Conservation (phyloP, 23 red algal species). For the Gracilariopsis chorda region DNA sequence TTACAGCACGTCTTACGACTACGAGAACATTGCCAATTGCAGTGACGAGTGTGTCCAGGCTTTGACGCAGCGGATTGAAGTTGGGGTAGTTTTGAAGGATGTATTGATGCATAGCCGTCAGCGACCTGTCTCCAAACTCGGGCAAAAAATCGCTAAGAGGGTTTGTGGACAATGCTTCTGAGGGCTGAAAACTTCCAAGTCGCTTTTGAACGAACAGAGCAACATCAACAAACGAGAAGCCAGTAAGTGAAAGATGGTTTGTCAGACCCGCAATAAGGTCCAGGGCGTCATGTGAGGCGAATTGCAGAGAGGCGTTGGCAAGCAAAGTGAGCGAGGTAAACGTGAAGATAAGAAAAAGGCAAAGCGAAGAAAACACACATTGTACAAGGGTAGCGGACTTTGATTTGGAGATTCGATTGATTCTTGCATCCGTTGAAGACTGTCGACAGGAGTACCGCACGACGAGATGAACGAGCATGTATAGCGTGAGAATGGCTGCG, state of each 20-base stretch:
- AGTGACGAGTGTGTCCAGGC: neutral
- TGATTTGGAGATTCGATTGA: neutral
- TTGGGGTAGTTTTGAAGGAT: constrained; percentile 34
- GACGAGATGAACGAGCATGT: neutral
- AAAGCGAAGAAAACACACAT: neutral
- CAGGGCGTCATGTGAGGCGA: constrained; percentile 26
- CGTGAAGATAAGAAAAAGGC: constrained; percentile 29
- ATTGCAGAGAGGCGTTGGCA: constrained; percentile 12
- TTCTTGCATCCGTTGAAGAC: neutral
- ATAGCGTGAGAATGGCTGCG: constrained; percentile 3
- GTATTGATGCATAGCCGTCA: constrained; percentile 13
- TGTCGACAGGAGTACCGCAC: constrained; percentile 25
- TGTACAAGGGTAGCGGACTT: neutral
- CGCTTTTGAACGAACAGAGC: constrained; percentile 11
- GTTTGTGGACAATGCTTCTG: neutral
- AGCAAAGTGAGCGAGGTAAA: constrained; percentile 41
- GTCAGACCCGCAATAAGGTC: constrained; percentile 24
- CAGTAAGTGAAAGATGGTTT: constrained; percentile 2
- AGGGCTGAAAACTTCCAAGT: constrained; percentile 1
- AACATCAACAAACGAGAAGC: constrained; percentile 36
- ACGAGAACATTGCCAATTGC: constrained; percentile 17
- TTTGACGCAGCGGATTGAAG: constrained; percentile 10
- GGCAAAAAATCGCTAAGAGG: neutral
- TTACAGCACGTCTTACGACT: constrained; percentile 23
- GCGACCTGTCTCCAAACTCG: neutral